Evolutionary conservation across 2,329 filamentous ascomycete genomes (phyloP).

Genomic region (Ramularia endophylla): DNA sequence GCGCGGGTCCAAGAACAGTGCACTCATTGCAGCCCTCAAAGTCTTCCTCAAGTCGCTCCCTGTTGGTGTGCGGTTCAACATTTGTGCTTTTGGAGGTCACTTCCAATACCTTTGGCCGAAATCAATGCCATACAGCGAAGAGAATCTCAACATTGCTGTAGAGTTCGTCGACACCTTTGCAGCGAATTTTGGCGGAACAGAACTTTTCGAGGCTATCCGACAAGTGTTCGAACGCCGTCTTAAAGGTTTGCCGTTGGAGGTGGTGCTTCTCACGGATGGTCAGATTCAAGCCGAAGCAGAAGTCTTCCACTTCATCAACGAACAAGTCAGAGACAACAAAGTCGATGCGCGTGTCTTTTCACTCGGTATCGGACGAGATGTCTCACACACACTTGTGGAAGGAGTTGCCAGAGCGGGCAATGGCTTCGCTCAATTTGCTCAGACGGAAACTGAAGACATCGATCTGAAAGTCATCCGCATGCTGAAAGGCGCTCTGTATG

Average conservation of each 20-base stretch:
- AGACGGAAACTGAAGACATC: constrained; percentile 55
- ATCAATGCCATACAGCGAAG: constrained; percentile 43
- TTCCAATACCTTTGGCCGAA: constrained; percentile 45
- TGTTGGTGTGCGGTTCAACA: constrained; percentile 61
- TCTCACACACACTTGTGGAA: constrained; percentile 53
- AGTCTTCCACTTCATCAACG: constrained; percentile 46
- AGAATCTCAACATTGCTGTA: constrained; percentile 41
- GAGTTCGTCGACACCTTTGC: constrained; percentile 38
- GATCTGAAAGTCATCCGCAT: constrained; percentile 65
- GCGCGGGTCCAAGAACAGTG: constrained; percentile 45
- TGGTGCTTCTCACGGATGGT: constrained; percentile 54
- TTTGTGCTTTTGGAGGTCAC: constrained; percentile 57
- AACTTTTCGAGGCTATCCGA: constrained; percentile 45
- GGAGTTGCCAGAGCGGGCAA: constrained; percentile 54
- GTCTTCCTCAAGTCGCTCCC: constrained; percentile 63
- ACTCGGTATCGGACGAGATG: constrained; percentile 50
- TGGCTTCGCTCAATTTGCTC: constrained; percentile 56
- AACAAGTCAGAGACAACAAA: constrained; percentile 35
- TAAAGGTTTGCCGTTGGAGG: constrained; percentile 43
- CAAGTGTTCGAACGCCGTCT: constrained; percentile 43
- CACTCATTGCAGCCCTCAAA: constrained; percentile 51
- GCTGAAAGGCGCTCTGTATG: constrained; percentile 64
- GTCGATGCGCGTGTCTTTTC: constrained; percentile 50
- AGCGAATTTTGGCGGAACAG: constrained; percentile 49
- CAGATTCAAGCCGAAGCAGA: constrained; percentile 45